phyloP scores from a whole-genome alignment of 2,329 filamentous ascomycete species.

The Periconia sp. region DNA sequence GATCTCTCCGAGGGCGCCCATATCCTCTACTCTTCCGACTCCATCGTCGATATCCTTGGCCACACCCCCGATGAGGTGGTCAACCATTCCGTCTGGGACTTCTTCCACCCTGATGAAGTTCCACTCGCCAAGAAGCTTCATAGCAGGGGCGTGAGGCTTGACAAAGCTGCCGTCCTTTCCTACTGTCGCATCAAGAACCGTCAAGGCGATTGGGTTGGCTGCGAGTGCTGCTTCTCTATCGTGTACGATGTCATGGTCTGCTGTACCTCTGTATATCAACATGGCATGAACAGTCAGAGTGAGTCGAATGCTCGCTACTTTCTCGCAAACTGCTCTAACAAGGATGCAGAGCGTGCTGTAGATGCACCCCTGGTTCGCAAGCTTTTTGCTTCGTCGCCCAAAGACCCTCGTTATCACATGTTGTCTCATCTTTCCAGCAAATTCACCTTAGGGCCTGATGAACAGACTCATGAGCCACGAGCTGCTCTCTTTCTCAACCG shows the following conservation, averaged over 20 bases:
- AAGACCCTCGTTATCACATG: conserved; percentile 89
- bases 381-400: conserved; percentile 79
- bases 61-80: conserved; percentile 78
- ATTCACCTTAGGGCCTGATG: conserved; percentile 65
- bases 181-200: conserved; percentile 76
- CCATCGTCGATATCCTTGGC: conserved; percentile 81
- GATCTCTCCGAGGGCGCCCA: conserved; percentile 77
- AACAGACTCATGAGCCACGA: conserved; percentile 73
- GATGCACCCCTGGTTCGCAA: conserved; percentile 80
- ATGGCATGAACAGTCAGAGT: conserved; percentile 75
- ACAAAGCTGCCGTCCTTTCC: conserved; percentile 83
- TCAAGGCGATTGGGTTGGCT: conserved; percentile 75
- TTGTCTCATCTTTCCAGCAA: conserved; percentile 83
- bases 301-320: conserved; percentile 43
- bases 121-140: conserved; percentile 76
- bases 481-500: conserved; percentile 86
- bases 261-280: conserved; percentile 78
- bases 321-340: conserved; percentile 11
- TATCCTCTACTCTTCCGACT: conserved; percentile 83
- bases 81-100: conserved; percentile 81
- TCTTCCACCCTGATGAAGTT: conserved; percentile 83
- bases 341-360: conserved; percentile 70
- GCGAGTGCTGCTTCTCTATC: conserved; percentile 88
- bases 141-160: conserved; percentile 73
- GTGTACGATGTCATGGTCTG: conserved; percentile 88